These are phyloP conservation scores for Pseudogymnoascus sp. DNA, from an alignment of 2,329 filamentous ascomycete species.

Conservation along the genomic window DNA sequence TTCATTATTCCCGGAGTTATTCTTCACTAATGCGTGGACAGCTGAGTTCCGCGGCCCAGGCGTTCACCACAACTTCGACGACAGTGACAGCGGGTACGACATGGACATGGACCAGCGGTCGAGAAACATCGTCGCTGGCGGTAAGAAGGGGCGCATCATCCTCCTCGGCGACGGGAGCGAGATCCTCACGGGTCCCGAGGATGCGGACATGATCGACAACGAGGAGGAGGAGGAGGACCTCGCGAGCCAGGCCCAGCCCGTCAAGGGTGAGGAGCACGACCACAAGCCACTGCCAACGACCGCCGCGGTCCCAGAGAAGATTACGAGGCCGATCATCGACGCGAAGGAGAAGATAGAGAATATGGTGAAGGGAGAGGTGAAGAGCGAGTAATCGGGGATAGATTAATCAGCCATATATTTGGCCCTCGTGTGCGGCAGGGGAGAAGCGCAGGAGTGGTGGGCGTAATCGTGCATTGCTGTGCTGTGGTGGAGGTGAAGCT, in stretches of 20 bases:
- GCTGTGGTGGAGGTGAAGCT: background rate
- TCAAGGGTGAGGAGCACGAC: conserved; percentile 43
- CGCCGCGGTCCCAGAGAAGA: background rate
- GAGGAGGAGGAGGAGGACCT: conserved; percentile 79
- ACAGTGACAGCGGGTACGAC: conserved; percentile 69
- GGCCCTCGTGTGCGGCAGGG: background rate
- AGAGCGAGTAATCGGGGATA: background rate
- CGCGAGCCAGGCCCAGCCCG: conserved; percentile 60
- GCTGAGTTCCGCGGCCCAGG: conserved; percentile 80
- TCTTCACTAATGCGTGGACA: conserved; percentile 31
- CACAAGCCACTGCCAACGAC: background rate
- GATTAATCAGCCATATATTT: background rate
- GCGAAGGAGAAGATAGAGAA: conserved; percentile 1
- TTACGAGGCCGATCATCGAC: background rate
- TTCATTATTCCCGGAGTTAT: conserved; percentile 14
- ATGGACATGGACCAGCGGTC: conserved; percentile 54
- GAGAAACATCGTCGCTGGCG: conserved; percentile 44
- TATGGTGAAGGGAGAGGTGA: background rate
- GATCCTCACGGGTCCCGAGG: conserved; percentile 77
- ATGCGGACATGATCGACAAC: conserved; percentile 90
- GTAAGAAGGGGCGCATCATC: conserved; percentile 75
- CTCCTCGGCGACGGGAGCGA: conserved; percentile 92
- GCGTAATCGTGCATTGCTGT: background rate
- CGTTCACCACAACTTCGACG: conserved; percentile 73
- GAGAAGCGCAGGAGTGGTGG: background rate